phyloP scores from a whole-genome alignment of 2,329 filamentous ascomycete species.

The Pseudopithomyces maydicus region DNA sequence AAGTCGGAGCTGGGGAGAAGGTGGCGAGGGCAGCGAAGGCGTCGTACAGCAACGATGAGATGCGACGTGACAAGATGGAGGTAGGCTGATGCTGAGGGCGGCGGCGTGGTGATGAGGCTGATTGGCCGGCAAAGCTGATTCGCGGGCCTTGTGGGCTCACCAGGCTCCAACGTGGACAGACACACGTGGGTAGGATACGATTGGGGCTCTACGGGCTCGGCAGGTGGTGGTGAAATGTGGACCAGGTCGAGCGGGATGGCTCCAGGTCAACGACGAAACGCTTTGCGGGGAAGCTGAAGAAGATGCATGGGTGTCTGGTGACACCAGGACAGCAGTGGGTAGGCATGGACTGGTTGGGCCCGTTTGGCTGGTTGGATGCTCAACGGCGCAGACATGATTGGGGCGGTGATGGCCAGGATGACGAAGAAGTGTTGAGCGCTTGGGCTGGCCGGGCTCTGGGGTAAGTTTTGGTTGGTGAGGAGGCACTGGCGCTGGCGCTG shows the following conservation, averaged over 20 bases:
- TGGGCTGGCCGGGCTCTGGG: not conserved
- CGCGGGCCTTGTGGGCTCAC: not conserved
- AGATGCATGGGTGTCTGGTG: not conserved
- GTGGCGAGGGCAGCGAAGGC: not conserved
- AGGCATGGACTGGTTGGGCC: not conserved
- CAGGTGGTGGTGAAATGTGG: not conserved
- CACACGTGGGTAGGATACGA: not conserved
- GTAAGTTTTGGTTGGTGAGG: not conserved
- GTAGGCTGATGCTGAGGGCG: not conserved
- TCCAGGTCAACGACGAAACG: not conserved
- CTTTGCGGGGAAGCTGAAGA: conserved; percentile 3
- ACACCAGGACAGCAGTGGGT: not conserved
- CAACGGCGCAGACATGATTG: not conserved
- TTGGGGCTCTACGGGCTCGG: not conserved
- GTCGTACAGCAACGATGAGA: not conserved
- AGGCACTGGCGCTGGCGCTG: too few relatives aligned
- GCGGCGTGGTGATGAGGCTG: conserved; percentile 2
- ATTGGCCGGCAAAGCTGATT: not conserved
- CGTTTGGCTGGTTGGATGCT: not conserved
- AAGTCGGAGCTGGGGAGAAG: not conserved
- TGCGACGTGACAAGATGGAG: not conserved
- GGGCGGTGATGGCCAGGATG: not conserved
- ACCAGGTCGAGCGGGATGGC: not conserved
- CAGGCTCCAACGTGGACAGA: not conserved
- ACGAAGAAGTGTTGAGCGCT: not conserved